phyloP scores from a whole-genome alignment of 257 asterid genomes.

The Solanum sejunctum region DNA sequence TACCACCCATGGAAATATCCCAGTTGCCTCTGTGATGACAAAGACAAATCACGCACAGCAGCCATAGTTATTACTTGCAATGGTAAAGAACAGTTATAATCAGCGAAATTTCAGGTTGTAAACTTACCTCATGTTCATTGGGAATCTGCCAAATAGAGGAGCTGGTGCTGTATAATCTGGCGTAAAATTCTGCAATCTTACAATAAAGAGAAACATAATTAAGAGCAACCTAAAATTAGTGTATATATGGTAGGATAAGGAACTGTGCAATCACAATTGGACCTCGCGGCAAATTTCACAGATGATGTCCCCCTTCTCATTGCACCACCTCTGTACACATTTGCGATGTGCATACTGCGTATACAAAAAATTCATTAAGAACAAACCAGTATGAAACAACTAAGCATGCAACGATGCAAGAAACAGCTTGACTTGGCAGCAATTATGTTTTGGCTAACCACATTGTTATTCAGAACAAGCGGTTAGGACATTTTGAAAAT shows the following conservation, averaged over 20 bases:
- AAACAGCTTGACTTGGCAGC: neutral
- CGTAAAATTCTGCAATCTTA: conserved; percentile 49
- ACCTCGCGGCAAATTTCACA: conserved; percentile 82
- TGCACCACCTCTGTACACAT: conserved; percentile 86
- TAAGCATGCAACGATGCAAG: neutral
- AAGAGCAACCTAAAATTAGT: neutral
- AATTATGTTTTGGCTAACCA: neutral
- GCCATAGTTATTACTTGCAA: neutral
- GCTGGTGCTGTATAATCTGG: conserved; percentile 75
- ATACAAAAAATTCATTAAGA: neutral
- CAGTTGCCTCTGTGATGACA: conserved; percentile 46
- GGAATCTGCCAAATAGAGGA: conserved; percentile 47
- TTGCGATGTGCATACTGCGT: conserved; percentile 70
- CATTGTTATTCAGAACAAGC: neutral
- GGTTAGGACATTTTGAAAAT: neutral
- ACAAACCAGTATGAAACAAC: neutral
- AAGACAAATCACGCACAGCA: neutral
- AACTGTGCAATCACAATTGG: neutral
- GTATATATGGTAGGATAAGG: no score
- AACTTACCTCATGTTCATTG: conserved; percentile 56
- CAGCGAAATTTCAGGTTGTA: neutral
- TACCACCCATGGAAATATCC: conserved; percentile 58
- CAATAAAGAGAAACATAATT: neutral
- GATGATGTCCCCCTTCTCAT: conserved; percentile 72
- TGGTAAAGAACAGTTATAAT: neutral